Percentiles rank a stretch among this genome's conserved stretches.
phyloP scores from a whole-genome alignment of 2,329 filamentous ascomycete species.

The Leptographium procerum region DNA sequence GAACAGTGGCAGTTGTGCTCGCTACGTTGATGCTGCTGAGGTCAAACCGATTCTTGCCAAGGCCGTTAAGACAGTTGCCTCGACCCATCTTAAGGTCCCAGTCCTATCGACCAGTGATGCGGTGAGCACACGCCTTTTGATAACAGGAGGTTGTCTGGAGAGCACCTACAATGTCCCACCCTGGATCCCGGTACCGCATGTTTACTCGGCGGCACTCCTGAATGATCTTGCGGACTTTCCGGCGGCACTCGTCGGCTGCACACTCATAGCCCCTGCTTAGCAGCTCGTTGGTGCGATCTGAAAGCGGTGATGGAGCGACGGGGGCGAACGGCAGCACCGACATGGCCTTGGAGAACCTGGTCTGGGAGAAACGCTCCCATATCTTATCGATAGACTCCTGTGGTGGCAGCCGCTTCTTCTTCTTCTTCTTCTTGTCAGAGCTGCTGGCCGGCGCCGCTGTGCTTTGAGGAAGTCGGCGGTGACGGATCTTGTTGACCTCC shows the following conservation, averaged over 20 bases:
- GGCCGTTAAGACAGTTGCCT: slow-evolving; percentile 42
- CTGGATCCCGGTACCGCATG: slow-evolving; percentile 63
- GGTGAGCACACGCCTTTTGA: neutral
- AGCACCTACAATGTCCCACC: slow-evolving; percentile 39
- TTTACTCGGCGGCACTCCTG: slow-evolving; percentile 62
- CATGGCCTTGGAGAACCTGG: slow-evolving; percentile 54
- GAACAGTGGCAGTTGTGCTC: slow-evolving; percentile 35
- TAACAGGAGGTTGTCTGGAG: neutral
- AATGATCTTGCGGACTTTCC: slow-evolving; percentile 50
- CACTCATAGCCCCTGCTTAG: slow-evolving; percentile 50
- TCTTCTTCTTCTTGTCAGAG: slow-evolving; percentile 44
- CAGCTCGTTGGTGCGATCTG: slow-evolving; percentile 46
- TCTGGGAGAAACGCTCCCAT: slow-evolving; percentile 50
- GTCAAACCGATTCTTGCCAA: slow-evolving; percentile 41
- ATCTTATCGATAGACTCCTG: slow-evolving; percentile 57
- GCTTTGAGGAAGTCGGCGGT: neutral
- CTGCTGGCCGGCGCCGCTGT: neutral
- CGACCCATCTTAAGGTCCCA: slow-evolving; percentile 58
- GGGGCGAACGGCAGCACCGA: slow-evolving; percentile 55
- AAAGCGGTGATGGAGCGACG: slow-evolving; percentile 37
- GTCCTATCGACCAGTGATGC: slow-evolving; percentile 27
- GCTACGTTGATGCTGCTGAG: slow-evolving; percentile 24
- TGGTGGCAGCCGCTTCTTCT: slow-evolving; percentile 46
- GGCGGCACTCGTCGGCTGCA: slow-evolving; percentile 50
- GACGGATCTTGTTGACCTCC: neutral